Conservation (phyloP, 139 green algal species). For the Tetradesmus obliquus region DNA sequence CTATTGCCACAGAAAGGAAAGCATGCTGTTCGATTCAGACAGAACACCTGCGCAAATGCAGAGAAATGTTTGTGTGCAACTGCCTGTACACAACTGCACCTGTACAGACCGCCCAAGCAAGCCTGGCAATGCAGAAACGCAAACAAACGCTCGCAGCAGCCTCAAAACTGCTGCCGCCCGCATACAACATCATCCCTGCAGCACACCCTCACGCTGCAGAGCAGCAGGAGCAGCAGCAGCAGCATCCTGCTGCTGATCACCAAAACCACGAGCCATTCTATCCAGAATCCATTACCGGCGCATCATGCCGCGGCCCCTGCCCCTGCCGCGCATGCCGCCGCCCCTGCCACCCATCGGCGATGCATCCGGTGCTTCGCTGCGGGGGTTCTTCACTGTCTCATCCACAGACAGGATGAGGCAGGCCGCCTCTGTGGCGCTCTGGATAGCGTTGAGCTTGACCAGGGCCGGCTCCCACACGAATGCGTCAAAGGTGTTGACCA, state of each 20-base stretch:
- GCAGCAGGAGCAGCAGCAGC: background rate
- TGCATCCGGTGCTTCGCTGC: slow-evolving; percentile 71
- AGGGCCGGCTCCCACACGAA: slow-evolving; percentile 98
- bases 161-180: background rate
- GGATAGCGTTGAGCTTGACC: slow-evolving; percentile 96
- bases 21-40: background rate
- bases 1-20: background rate
- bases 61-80: background rate
- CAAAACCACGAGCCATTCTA: background rate
- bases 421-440: slow-evolving; percentile 92
- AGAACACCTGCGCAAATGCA: background rate
- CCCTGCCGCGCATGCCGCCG: slow-evolving; percentile 47
- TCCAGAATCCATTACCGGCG: slow-evolving; percentile 2
- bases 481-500: slow-evolving; percentile 93
- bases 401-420: slow-evolving; percentile 98
- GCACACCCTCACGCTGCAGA: background rate
- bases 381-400: slow-evolving; percentile 97
- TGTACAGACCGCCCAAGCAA: background rate
- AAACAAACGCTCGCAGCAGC: background rate
- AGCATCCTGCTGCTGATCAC: background rate
- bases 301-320: slow-evolving; percentile 66
- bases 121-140: background rate
- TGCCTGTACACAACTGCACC: background rate
- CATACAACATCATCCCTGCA: background rate
- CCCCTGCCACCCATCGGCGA: slow-evolving; percentile 49